Conservation (phyloP, 176 grass and related monocot species). For the Avena insularis region DNA sequence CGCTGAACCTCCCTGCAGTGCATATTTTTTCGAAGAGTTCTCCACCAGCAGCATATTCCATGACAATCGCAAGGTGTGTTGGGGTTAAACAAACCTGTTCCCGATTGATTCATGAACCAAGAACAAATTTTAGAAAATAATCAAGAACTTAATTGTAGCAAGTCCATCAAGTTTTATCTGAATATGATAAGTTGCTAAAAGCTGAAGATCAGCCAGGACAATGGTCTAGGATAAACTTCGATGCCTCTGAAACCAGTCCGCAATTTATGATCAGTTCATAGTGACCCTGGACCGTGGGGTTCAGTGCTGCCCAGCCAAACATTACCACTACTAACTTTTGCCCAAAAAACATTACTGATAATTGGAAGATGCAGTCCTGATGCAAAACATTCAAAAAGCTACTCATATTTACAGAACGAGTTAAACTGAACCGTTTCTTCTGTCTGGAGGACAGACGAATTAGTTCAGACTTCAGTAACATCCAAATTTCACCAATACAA, state of each 20-base stretch:
- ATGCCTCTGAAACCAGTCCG: slow-evolving; percentile 27
- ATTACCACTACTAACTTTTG: background rate
- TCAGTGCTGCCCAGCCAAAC: background rate
- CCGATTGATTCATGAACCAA: slow-evolving; percentile 6
- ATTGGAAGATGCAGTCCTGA: background rate
- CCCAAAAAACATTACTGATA: background rate
- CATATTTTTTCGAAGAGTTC: slow-evolving; percentile 89
- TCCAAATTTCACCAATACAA: background rate
- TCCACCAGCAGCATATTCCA: slow-evolving; percentile 97
- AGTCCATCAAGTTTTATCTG: background rate
- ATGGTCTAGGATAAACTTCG: background rate
- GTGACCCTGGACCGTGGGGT: background rate
- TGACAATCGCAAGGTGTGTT: slow-evolving; percentile 91
- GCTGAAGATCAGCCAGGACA: background rate
- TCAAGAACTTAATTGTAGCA: background rate
- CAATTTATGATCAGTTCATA: background rate
- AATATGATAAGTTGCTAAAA: background rate
- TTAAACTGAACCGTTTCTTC: background rate
- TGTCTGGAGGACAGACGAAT: background rate
- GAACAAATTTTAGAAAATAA: background rate
- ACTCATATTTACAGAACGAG: no score
- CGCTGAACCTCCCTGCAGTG: slow-evolving; percentile 86
- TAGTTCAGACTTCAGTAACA: background rate
- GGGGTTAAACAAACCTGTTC: slow-evolving; percentile 74
- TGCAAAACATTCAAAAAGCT: background rate